Evolutionary conservation across 106 monocot genomes (phyloP).

Genomic region (Allium fistulosum): DNA sequence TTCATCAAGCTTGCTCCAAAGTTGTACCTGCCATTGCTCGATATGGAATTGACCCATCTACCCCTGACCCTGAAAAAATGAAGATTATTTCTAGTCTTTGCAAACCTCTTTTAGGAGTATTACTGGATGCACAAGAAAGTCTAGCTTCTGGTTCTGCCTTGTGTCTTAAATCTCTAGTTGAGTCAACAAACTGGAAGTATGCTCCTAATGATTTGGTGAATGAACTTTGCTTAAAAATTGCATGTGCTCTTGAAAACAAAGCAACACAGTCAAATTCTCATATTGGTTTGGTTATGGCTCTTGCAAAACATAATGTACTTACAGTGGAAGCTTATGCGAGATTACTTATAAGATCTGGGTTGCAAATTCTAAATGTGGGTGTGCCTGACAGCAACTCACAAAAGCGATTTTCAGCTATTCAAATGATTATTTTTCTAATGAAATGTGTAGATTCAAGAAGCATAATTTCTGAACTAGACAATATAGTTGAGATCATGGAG

Average conservation of each 20-base stretch:
- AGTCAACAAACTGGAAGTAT: conserved; percentile 75
- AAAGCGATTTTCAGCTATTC: conserved; percentile 76
- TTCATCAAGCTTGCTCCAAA: conserved; percentile 92
- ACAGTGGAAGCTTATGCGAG: conserved; percentile 76
- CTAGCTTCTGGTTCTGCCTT: conserved; percentile 76
- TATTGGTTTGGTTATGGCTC: conserved; percentile 80
- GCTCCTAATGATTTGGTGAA: conserved; percentile 64
- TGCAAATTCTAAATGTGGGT: conserved; percentile 37
- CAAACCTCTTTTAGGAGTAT: conserved; percentile 56
- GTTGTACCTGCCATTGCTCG: conserved; percentile 92
- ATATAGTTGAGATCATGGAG: conserved; percentile 67
- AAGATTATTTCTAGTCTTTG: conserved; percentile 68
- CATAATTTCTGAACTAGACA: conserved; percentile 45
- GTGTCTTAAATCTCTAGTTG: conserved; percentile 75
- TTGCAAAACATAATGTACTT: conserved; percentile 74
- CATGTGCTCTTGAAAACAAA: conserved; percentile 73
- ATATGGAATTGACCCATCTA: conserved; percentile 84
- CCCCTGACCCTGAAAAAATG: conserved; percentile 53
- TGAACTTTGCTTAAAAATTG: conserved; percentile 71
- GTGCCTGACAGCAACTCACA: conserved; percentile 59
- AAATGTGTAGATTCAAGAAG: conserved; percentile 84
- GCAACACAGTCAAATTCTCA: conserved; percentile 69
- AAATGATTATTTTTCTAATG: conserved; percentile 92
- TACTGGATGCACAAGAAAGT: conserved; percentile 60
- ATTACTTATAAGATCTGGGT: conserved; percentile 67